Percentiles rank a stretch among this genome's conserved stretches.
These are phyloP conservation scores for Calonectria fujianensis DNA, from an alignment of 2,329 filamentous ascomycete genomes.

Conservation along the genomic window DNA sequence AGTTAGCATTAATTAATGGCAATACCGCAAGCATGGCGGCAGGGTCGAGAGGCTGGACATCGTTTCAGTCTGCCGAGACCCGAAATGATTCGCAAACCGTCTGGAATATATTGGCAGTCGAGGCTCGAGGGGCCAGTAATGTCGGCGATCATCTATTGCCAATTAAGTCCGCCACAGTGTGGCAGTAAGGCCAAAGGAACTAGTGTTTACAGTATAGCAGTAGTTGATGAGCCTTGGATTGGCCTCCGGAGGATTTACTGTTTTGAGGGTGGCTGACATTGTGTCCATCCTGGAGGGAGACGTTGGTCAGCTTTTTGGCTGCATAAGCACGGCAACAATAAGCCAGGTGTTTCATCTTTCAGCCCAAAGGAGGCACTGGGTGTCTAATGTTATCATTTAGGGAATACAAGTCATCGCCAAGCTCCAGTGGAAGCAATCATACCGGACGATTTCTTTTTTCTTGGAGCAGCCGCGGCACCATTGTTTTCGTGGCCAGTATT, in stretches of 20 bases:
- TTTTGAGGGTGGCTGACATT: background rate
- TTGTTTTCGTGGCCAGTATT: background rate
- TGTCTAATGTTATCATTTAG: conserved; percentile 12
- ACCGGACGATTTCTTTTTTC: conserved; percentile 27
- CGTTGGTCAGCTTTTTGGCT: background rate
- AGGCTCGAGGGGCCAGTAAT: background rate
- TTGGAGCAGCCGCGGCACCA: background rate
- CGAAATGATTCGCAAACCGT: conserved; percentile 11
- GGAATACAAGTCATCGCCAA: conserved; percentile 34
- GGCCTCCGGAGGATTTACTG: background rate
- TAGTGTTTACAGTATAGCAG: conserved; percentile 10
- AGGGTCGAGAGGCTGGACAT: background rate
- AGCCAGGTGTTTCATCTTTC: conserved; percentile 40
- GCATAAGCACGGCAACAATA: conserved; percentile 3
- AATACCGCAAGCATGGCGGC: background rate
- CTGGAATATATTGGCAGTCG: conserved; percentile 20
- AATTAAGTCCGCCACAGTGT: background rate
- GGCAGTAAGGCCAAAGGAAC: background rate
- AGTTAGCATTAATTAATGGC: background rate
- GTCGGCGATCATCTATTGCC: background rate
- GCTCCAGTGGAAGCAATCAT: conserved; percentile 16
- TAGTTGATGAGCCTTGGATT: background rate
- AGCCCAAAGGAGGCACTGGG: conserved; percentile 20
- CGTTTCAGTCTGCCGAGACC: background rate
- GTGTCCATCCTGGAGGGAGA: background rate